Conservation (phyloP, 2,329 filamentous ascomycete species). For the Cercospora zeina region DNA sequence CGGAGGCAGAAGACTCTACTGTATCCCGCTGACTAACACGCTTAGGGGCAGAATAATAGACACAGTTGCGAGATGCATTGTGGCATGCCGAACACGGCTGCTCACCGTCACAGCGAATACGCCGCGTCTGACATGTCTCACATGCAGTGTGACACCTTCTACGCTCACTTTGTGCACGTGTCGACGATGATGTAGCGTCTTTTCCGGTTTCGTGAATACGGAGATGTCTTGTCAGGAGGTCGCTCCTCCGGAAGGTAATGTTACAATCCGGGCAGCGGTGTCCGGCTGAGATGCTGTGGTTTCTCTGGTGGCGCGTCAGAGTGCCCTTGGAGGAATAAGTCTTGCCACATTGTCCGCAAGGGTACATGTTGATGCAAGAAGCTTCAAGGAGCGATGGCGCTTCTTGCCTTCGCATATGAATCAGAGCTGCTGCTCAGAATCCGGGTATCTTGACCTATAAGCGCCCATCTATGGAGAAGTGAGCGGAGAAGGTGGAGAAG, state of each 20-base stretch:
- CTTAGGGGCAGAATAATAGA: slow-evolving; percentile 21
- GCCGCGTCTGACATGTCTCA: slow-evolving; percentile 22
- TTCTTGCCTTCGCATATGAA: slow-evolving; percentile 1
- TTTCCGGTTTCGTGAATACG: slow-evolving; percentile 15
- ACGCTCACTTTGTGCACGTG: background rate
- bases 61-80: slow-evolving; percentile 19
- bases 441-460: background rate
- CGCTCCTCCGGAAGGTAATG: slow-evolving; percentile 23
- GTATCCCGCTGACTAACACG: slow-evolving; percentile 24
- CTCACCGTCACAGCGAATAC: slow-evolving; percentile 26
- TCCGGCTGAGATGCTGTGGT: slow-evolving; percentile 18
- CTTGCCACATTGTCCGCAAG: slow-evolving; percentile 25
- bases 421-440: background rate
- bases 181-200: slow-evolving; percentile 18
- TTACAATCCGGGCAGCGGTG: slow-evolving; percentile 24
- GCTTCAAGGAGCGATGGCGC: background rate
- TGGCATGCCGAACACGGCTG: slow-evolving; percentile 22
- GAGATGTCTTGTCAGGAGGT: slow-evolving; percentile 22
- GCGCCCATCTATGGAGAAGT: background rate
- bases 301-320: slow-evolving; percentile 26
- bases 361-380: slow-evolving; percentile 16
- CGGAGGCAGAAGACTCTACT: background rate
- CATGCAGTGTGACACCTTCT: slow-evolving; percentile 27
- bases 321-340: slow-evolving; percentile 25
- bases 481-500: slow-evolving; percentile 1